A percentile compares a stretch with the other conserved stretches of the same genome.
Conservation (phyloP, 225 moss, liverwort and hornwort genomes). For the Anthoceros angustus region DNA sequence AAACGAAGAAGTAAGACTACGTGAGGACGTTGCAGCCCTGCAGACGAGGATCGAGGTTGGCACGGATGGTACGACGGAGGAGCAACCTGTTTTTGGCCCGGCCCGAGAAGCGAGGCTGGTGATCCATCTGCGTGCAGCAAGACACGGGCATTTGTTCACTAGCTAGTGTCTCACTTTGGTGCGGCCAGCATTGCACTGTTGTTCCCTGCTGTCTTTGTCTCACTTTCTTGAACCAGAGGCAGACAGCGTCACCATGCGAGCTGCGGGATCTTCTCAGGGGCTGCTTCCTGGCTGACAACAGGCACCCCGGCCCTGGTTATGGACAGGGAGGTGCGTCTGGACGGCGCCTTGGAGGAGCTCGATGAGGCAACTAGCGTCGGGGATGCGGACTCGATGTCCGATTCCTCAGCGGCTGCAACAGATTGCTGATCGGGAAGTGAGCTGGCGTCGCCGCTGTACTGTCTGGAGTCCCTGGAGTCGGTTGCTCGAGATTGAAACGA, state of each 20-base stretch:
- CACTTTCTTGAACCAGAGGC: background rate
- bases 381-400: no score
- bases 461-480: background rate
- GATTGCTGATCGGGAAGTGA: background rate
- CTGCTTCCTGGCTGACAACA: background rate
- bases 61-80: slow-evolving; percentile 26
- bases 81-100: background rate
- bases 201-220: no score
- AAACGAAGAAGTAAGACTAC: no score
- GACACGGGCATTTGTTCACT: no score
- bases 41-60: slow-evolving; percentile 13
- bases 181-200: no score
- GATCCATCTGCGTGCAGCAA: no score
- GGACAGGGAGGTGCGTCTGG: background rate
- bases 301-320: background rate
- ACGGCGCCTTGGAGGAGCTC: background rate
- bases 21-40: slow-evolving; percentile 22
- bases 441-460: background rate
- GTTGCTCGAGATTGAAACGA: background rate
- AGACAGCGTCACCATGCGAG: background rate
- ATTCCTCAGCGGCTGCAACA: background rate
- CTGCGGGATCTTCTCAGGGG: background rate
- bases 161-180: no score
- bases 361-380: no score
- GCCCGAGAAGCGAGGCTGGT: background rate